Evolutionary conservation across 345 rosid species (phyloP).

Genomic region (Arabidopsis suecica): DNA sequence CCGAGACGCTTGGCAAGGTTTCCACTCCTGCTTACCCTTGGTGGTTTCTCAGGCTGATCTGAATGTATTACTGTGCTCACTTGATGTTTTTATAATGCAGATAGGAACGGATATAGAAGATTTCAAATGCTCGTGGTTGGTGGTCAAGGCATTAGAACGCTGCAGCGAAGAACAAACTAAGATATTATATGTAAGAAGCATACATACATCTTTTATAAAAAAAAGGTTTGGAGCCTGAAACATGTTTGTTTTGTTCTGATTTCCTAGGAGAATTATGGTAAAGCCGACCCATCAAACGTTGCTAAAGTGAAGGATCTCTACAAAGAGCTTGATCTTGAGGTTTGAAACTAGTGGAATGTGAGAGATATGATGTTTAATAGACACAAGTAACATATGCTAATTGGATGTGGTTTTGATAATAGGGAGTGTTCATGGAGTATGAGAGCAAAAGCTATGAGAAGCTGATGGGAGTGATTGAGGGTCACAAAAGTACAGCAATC

Average conservation of each 20-base stretch:
- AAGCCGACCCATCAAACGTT: slow-evolving; percentile 62
- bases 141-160: slow-evolving; percentile 74
- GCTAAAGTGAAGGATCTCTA: slow-evolving; percentile 74
- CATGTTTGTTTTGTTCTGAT: slow-evolving; percentile 2
- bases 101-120: slow-evolving; percentile 90
- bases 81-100: slow-evolving; percentile 47
- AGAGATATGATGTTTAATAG: background rate
- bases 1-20: slow-evolving; percentile 77
- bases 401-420: slow-evolving; percentile 28
- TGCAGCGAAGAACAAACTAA: slow-evolving; percentile 71
- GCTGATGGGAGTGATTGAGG: slow-evolving; percentile 63
- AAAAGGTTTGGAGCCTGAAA: slow-evolving; percentile 28
- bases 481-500: slow-evolving; percentile 72
- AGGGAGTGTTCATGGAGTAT: slow-evolving; percentile 72
- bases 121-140: slow-evolving; percentile 90
- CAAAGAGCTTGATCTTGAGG: slow-evolving; percentile 75
- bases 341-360: slow-evolving; percentile 30
- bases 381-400: slow-evolving; percentile 6
- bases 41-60: background rate
- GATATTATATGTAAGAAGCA: slow-evolving; percentile 54
- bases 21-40: slow-evolving; percentile 15
- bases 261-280: slow-evolving; percentile 80
- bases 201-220: background rate
- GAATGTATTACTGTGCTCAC: slow-evolving; percentile 16
- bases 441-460: slow-evolving; percentile 81